Percentiles rank a stretch among this genome's conserved stretches.
These are phyloP conservation scores for Agapanthus africanus DNA, from an alignment of 106 monocot species.

Conservation along the genomic window DNA sequence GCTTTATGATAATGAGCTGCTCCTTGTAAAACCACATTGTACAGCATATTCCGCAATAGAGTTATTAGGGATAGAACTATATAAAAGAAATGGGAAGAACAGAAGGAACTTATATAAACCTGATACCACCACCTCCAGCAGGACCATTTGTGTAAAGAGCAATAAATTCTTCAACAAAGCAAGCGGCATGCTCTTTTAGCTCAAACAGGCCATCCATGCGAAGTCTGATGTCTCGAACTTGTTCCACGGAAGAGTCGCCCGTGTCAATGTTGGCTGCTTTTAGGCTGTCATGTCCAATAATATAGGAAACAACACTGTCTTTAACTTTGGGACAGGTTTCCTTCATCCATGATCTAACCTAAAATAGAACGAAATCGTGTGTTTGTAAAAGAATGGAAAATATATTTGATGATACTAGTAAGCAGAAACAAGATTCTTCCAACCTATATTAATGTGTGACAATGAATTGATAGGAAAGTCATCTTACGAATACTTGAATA, in stretches of 20 bases:
- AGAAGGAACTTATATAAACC: constrained; percentile 25
- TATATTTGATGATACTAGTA: background rate
- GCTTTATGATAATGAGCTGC: background rate
- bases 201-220: constrained; percentile 91
- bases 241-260: constrained; percentile 8
- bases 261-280: constrained; percentile 30
- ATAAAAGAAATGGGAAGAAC: constrained; percentile 4
- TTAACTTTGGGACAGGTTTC: constrained; percentile 65
- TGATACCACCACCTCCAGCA: constrained; percentile 93
- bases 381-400: background rate
- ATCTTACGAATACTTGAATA: background rate
- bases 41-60: background rate
- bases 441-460: background rate
- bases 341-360: constrained; percentile 96
- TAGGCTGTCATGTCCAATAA: constrained; percentile 84
- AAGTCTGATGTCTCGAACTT: constrained; percentile 62
- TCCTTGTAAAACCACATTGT: background rate
- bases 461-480: background rate
- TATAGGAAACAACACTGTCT: constrained; percentile 63
- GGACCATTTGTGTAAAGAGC: constrained; percentile 99
- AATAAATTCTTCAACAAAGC: constrained; percentile 70
- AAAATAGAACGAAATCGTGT: background rate
- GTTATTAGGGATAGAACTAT: background rate
- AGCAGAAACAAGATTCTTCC: background rate
- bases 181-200: constrained; percentile 59